Base-by-base conservation (phyloP, 768 basidiomycete genomes). In the Russula compacta region DNA sequence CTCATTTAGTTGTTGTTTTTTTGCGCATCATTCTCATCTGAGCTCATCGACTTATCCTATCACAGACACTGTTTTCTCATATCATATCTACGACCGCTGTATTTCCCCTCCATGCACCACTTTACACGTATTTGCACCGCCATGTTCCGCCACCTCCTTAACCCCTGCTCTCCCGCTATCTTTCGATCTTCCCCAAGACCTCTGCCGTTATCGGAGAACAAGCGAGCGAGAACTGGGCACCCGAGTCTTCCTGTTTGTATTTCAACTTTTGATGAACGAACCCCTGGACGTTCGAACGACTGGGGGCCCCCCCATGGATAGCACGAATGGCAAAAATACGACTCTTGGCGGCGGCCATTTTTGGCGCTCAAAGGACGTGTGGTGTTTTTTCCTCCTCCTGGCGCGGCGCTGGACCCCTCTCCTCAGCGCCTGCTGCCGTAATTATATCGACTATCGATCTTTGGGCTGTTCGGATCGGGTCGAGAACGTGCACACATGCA, bases 51-150 rank as follows among this genome's bases (percentile, higher is more conserved):
- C 33, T 58, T 58, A 53, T 47, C 24, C 50, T 39, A 58, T 58
- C 38, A 35, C 61, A 53, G 52, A 58, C 56, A 6, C 39, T 53
- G 35, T 39, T 52, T 46, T 43, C 17, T 39, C 44, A 36, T 53
- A 53, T 61, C 50, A n/a, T 52, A 56, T 56, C 56, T 58, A 56
- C 33, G 29, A 17, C 50, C 61, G 51, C 46, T 58, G 38, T 54
- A 58, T 51, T 43, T 47, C 46, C 29, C 52, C 55, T 19, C 36
- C 19, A 38, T 52, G 14, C 14, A 14, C 51, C 15, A 33, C n/a
- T 36, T 43, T 53, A 47, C 50, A 53, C 24, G 54, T 61, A 51
- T 56, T 39, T 56, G 42, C n/a, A 39, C 43, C 56, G 5, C 21
- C 9, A 19, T 24, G 24, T 21, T 5, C 48, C 24, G 33, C 15